Conservation (phyloP, 192 early-diverging fungal species). For the Coemansia sp. region DNA sequence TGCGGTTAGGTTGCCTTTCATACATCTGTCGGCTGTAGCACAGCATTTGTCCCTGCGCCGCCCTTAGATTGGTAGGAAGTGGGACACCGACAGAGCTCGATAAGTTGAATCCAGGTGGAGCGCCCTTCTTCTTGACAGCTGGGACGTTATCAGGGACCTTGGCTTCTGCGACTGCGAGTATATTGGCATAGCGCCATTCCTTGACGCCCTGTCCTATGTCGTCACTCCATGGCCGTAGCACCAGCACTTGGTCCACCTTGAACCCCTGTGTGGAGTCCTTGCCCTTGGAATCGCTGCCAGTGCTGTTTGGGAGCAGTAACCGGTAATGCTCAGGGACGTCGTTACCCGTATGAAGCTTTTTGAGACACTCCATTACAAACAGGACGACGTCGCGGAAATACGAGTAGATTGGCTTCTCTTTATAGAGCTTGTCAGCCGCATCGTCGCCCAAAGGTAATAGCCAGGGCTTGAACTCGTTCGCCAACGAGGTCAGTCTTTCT, state of each 20-base stretch:
- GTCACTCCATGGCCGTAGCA: slow-evolving; percentile 6
- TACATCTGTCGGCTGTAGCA: slow-evolving; percentile 19
- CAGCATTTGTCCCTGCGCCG: slow-evolving; percentile 10
- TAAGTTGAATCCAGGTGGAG: not conserved
- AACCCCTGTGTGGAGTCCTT: slow-evolving; percentile 10
- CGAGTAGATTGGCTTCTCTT: slow-evolving; percentile 2
- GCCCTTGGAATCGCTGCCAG: not conserved
- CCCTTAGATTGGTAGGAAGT: not conserved
- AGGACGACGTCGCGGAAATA: slow-evolving; percentile 7
- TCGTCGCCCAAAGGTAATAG: not conserved
- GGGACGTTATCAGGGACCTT: not conserved
- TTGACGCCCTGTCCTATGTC: not conserved
- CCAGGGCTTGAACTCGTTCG: slow-evolving; percentile 3
- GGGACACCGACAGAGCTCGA: not conserved
- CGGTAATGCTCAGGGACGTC: not conserved
- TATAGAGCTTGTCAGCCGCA: not conserved
- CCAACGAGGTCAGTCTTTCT: not conserved
- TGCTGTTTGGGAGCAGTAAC: not conserved
- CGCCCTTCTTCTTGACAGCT: not conserved
- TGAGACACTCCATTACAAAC: slow-evolving; percentile 12
- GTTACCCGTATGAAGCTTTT: not conserved
- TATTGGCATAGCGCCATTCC: not conserved
- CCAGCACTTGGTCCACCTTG: slow-evolving; percentile 13
- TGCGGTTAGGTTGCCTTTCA: slow-evolving; percentile 11
- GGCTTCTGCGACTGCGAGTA: slow-evolving; percentile 1